Evolutionary conservation across 306 rosid species (phyloP), one percentile per base, ranked within the genome.

Genomic region (Castanea crenata): DNA sequence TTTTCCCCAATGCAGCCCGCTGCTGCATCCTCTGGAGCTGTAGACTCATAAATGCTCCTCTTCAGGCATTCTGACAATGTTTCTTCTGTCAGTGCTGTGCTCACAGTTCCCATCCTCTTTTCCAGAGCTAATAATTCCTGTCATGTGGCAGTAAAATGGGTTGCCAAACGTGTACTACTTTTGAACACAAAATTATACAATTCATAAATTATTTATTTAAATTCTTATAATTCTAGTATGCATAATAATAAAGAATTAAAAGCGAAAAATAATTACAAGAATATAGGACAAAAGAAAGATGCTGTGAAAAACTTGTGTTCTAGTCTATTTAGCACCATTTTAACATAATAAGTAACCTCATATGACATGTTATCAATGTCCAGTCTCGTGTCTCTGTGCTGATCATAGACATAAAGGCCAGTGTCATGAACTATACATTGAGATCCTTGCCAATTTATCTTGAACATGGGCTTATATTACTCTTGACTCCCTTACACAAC

Each of bases 311-410:
- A 38, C 11, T 38, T 38, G 46, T 38, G 46, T 38, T 38, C 46
- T 38, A 38, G 11, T 38, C 46, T 38, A 2, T 75, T 70, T 79
- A 46, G 76, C 80, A 32, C 68, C 71, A 46, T 58, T 35, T 49
- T 52, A 80, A 69, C 34, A 46, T 64, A 32, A 18, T 64, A 74
- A 80, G 96, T 78, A 81, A 96, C 98, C 99, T 96, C 98, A 59
- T 96, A 96, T 81, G 99, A 87, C 99, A 96, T 93, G 87, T 91
- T 91, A 87, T 96, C 99, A 52, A 93, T 96, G 85, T 96, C 98
- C 87, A 96, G 83, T 72, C 99, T 92, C 99, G 93, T 91, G 80
- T 93, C 99, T 84, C 98, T 89, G 38, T 96, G 99, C 62, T 89
- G 98, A 87, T 96, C 99, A 58, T 90, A 79, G 89, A 91, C 86